These are phyloP conservation scores for Lanzia echinophila DNA, from an alignment of 2,329 filamentous ascomycete genomes.

Conservation along the genomic window DNA sequence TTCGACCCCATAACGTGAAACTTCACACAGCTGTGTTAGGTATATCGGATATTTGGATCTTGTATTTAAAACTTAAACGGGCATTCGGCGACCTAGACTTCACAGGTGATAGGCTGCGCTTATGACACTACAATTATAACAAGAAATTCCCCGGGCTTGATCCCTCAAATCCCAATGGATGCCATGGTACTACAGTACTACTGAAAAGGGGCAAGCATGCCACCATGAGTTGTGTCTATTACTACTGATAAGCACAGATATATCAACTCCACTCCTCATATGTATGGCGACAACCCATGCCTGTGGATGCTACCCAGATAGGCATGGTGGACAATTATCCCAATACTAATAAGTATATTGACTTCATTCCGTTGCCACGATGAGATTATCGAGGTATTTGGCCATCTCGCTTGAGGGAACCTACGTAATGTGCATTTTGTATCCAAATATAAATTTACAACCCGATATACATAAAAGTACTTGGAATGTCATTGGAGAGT, in stretches of 20 bases:
- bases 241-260: not conserved
- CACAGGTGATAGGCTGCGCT: not conserved
- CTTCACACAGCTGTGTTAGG: slow-evolving; percentile 1
- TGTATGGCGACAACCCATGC: not conserved
- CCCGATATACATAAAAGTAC: not conserved
- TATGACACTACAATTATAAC: not conserved
- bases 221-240: not conserved
- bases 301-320: not conserved
- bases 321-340: no score
- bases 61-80: not conserved
- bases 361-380: no score
- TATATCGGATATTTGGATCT: not conserved
- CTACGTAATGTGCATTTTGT: not conserved
- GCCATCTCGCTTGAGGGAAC: no score
- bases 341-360: no score
- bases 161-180: not conserved
- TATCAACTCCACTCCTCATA: not conserved
- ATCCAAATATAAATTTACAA: not conserved
- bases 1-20: slow-evolving; percentile 1
- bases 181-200: not conserved
- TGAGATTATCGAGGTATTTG: no score
- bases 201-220: not conserved
- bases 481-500: not conserved
- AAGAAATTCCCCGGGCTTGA: not conserved
- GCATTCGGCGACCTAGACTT: slow-evolving; percentile 6